Evolutionary conservation across 305 asterid species (phyloP), one percentile per base, ranked within the genome.

Genomic region (Fraxinus floribunda): DNA sequence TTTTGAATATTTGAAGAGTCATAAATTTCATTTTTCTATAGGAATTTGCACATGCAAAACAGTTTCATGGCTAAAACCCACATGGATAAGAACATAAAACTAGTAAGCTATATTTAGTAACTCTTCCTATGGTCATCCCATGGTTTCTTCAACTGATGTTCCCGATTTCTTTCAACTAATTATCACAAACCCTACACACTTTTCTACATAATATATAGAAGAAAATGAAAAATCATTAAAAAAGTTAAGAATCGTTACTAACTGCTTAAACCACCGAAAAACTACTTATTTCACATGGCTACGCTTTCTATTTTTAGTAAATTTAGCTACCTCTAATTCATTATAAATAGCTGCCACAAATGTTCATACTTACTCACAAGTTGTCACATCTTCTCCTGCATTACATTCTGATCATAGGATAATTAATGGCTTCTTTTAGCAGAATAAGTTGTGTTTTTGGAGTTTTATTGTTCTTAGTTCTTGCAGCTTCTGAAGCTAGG

Each of bases 401-500:
- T 7, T 60, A 18, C 71, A 60, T 18, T 20, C 24, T 20, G 60
- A 49, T 13, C 71, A 60, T 60, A 18, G 32, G 71, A 60, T 64
- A 24, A 24, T 11, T 13, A 57, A 76, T 75, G 80, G 66, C 64
- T 75, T 75, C 18, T 81, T 80, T 80, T 49, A 30, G 62, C 68
- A 49, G 83, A 80, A 75, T 75, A 29, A 80, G 55, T 72, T 80
- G 2, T 22, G 6, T 11, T 71, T 71, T 52, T 34, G 73, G 75
- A 13, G 16, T 73, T 16, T 73, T 80, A n/a, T 73, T 80, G 30
- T 73, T 78, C 79, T n/a, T 80, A 73, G 60, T 78, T 34, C 35
- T 80, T 80, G 60, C 44, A 38, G 44, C 83, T 36, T 49, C 79
- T 80, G 83, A 80, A 73, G 79, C 79, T 73, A 73, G 83, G 79